Base-by-base conservation (phyloP, 2,329 filamentous ascomycete genomes). In the Xylaria sp. region DNA sequence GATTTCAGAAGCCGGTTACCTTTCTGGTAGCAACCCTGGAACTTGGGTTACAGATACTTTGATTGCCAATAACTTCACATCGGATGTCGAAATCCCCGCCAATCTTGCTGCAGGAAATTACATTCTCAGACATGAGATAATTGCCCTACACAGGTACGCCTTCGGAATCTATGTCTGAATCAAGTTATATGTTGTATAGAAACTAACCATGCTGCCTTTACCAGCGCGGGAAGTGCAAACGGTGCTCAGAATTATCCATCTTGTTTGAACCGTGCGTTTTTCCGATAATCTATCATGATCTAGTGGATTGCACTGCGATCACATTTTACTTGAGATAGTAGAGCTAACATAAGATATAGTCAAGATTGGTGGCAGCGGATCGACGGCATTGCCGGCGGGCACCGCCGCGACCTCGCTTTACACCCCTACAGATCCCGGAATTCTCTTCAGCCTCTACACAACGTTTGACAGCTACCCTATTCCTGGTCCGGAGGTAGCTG, bases 401-500 rank as follows among this genome's bases (percentile, higher is more conserved):
- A 79, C 78, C 23, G 71, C 79, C 19, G 85, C 81, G 60, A 84
- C 81, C 31, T 73, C 73, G 23, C 79, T 88, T 45, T 87, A 87
- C 79, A 84, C 76, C 31, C 70, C 77, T 57, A 78, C 77, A 54
- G 84, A 87, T 70, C 72, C 83, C 1, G 85, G 85, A 58, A 83
- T 88, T 69, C 67, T 79, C 42, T 73, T 86, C 78, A 83, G 80
- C 78, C 83, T 87, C 72, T 87, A 87, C 79, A 47, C 31, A 21
- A 1, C 55, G 21, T 70, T 68, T 52, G 49, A 8, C 38, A 67
- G 62, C 62, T 73, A 74, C 63, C 23, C 55, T 12, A 69, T 72
- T 53, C 72, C 72, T 15, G 72, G 72, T 5, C 72, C 72, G 4
- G 63, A 31, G 14, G 54, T 64, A 25, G 67, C 65, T 65, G 57